These are phyloP conservation scores for Eimeria brunetti DNA, from an alignment of 169 alveolate genomes.

Conservation along the genomic window DNA sequence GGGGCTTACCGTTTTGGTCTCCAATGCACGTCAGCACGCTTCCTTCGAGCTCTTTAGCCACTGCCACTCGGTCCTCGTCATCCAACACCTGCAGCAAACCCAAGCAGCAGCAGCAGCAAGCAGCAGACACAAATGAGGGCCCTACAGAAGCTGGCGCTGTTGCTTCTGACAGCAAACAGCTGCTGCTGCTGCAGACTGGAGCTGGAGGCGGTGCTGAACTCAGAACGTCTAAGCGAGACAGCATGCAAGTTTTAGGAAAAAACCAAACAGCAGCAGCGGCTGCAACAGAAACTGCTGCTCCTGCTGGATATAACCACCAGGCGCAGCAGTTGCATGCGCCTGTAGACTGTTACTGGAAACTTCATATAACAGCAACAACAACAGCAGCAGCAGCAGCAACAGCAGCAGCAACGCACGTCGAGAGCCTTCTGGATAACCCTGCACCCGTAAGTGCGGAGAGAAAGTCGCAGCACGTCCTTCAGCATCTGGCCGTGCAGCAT, in stretches of 20 bases:
- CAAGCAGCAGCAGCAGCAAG: background rate
- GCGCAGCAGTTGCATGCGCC: too few relatives aligned
- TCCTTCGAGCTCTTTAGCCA: slow-evolving; percentile 82
- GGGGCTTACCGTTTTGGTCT: slow-evolving; percentile 84
- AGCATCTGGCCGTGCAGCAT: slow-evolving; percentile 83
- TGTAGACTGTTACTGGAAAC: background rate
- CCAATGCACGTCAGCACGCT: slow-evolving; percentile 85
- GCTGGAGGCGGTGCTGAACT: background rate
- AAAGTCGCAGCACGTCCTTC: slow-evolving; percentile 82
- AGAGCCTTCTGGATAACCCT: slow-evolving; percentile 82
- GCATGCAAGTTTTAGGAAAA: too few relatives aligned
- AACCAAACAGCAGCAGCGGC: background rate
- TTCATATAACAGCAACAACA: slow-evolving; percentile 3
- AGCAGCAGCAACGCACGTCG: slow-evolving; percentile 59
- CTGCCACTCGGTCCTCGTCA: slow-evolving; percentile 79
- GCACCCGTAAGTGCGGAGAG: slow-evolving; percentile 84
- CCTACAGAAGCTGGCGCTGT: background rate
- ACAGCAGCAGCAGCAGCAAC: slow-evolving; percentile 4
- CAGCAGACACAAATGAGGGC: background rate
- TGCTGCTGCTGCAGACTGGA: background rate
- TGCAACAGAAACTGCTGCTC: background rate
- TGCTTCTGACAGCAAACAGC: background rate
- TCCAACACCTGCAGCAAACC: slow-evolving; percentile 72
- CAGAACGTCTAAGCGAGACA: background rate
- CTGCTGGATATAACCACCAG: too few relatives aligned